Conservation (phyloP, 306 rosid genomes). For the Pyrus communis region DNA sequence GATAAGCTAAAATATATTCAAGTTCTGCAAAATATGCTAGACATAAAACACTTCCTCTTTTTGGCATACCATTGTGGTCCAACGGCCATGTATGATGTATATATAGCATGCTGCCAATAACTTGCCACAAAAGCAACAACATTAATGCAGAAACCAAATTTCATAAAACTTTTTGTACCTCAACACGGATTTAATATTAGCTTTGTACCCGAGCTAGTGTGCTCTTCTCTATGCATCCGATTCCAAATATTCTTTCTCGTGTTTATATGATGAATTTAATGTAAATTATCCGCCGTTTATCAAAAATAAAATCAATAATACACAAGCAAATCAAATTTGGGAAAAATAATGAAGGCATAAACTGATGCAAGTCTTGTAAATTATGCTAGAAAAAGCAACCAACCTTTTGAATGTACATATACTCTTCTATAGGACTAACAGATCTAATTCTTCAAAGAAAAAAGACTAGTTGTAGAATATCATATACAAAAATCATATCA, state of each 20-base stretch:
- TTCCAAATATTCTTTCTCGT: not conserved
- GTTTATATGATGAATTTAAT: not conserved
- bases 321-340: not conserved
- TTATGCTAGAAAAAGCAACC: conserved; percentile 25
- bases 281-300: not conserved
- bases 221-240: not conserved
- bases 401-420: conserved; percentile 45
- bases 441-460: conserved; percentile 22
- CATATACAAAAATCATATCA: conserved; percentile 48
- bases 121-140: conserved; percentile 4
- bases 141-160: not conserved
- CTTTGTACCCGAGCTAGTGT: not conserved
- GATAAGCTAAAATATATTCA: not conserved
- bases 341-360: not conserved
- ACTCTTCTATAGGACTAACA: conserved; percentile 28
- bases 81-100: not conserved
- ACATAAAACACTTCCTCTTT: not conserved
- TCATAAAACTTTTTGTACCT: not conserved
- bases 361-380: conserved; percentile 20
- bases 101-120: not conserved
- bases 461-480: conserved; percentile 27
- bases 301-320: no score
- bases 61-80: not conserved
- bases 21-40: not conserved
- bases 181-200: not conserved